Conservation (phyloP, 2,329 filamentous ascomycete species). For the Colletotrichum acutatum region DNA sequence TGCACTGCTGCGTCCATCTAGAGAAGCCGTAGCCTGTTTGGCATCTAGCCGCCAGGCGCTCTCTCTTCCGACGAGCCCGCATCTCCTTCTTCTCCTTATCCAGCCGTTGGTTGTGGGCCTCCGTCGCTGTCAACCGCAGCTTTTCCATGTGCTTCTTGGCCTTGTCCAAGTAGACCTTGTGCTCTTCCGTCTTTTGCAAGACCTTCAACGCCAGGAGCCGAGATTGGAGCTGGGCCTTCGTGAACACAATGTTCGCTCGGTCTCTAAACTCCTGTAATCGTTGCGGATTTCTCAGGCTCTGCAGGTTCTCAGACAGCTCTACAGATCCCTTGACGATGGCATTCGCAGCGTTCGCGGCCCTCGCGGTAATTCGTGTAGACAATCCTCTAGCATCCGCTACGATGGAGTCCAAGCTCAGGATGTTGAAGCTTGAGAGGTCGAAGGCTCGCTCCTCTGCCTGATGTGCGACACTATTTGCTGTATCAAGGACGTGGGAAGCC, state of each 20-base stretch:
- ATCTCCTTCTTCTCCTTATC: slow-evolving; percentile 43
- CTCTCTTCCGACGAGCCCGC: slow-evolving; percentile 41
- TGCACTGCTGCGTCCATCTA: slow-evolving; percentile 37
- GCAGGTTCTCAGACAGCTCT: slow-evolving; percentile 37
- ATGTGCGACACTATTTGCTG: slow-evolving; percentile 44
- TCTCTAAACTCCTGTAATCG: slow-evolving; percentile 48
- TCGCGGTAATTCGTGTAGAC: slow-evolving; percentile 15
- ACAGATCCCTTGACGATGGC: slow-evolving; percentile 21
- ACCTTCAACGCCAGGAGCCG: slow-evolving; percentile 68
- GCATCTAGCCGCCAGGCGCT: slow-evolving; percentile 38
- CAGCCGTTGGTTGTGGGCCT: slow-evolving; percentile 42
- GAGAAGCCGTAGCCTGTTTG: slow-evolving; percentile 34
- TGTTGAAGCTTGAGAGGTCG: slow-evolving; percentile 5
- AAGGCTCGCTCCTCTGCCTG: slow-evolving; percentile 42
- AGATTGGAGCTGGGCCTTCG: slow-evolving; percentile 66
- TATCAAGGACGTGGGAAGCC: slow-evolving; percentile 52
- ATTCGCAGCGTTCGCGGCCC: slow-evolving; percentile 9
- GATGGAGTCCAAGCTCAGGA: background rate
- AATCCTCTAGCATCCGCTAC: slow-evolving; percentile 12
- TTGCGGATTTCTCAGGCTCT: slow-evolving; percentile 45
- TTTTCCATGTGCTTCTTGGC: slow-evolving; percentile 46
- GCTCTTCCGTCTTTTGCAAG: slow-evolving; percentile 59
- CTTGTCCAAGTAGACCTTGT: slow-evolving; percentile 58
- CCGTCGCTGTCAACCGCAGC: slow-evolving; percentile 40
- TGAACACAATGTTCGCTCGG: slow-evolving; percentile 56